Percentiles rank a stretch among this genome's conserved stretches.
Conservation (phyloP, 2,329 filamentous ascomycete genomes). For the Arthrobotrys sinensis region DNA sequence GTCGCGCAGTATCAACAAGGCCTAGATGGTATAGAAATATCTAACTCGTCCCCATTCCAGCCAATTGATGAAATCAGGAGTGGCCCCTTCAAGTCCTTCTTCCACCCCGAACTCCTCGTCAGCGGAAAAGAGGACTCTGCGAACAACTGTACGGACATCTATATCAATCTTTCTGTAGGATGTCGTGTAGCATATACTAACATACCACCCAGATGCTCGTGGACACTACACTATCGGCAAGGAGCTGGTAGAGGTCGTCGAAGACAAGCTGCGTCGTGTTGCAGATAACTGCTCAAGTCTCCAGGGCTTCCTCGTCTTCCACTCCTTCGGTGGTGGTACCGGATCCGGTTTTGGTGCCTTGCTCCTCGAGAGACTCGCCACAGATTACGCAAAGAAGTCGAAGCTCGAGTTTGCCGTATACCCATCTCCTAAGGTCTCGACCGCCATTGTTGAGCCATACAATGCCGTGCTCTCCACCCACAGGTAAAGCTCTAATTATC, state of each 20-base stretch:
- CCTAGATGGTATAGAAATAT: slow-evolving; percentile 2
- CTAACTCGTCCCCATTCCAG: slow-evolving; percentile 64
- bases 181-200: slow-evolving; percentile 2
- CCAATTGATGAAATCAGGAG: slow-evolving; percentile 79
- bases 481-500: slow-evolving; percentile 57
- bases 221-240: slow-evolving; percentile 80
- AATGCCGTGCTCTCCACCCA: slow-evolving; percentile 75
- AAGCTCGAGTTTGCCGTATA: slow-evolving; percentile 79
- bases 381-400: slow-evolving; percentile 78
- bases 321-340: slow-evolving; percentile 79
- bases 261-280: slow-evolving; percentile 77
- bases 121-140: slow-evolving; percentile 79
- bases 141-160: slow-evolving; percentile 74
- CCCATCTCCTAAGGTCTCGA: slow-evolving; percentile 76
- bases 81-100: slow-evolving; percentile 75
- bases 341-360: slow-evolving; percentile 78
- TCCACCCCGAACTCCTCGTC: slow-evolving; percentile 77
- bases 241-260: slow-evolving; percentile 76
- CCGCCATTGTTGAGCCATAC: slow-evolving; percentile 79
- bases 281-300: slow-evolving; percentile 78
- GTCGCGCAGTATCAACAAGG: slow-evolving; percentile 61
- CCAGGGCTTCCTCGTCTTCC: slow-evolving; percentile 79
- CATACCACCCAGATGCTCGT: slow-evolving; percentile 72
- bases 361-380: slow-evolving; percentile 76
- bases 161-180: slow-evolving; percentile 16